These are phyloP conservation scores for Erythrophleum ivorense DNA, from an alignment of 331 rosid species.

Conservation along the genomic window DNA sequence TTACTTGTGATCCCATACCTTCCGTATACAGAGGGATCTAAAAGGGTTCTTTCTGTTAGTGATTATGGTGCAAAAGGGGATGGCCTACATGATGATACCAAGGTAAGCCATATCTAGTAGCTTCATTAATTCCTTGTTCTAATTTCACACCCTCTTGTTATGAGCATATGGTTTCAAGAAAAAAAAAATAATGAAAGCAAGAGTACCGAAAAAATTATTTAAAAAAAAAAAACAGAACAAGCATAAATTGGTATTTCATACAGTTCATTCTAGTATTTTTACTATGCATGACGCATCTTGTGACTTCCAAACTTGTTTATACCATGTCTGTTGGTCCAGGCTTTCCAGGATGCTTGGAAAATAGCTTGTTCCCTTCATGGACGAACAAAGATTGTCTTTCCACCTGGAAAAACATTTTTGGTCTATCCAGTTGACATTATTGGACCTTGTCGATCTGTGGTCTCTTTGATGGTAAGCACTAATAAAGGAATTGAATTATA, in stretches of 20 bases:
- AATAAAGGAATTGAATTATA: neutral
- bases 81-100: conserved; percentile 57
- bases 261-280: too few species aligned
- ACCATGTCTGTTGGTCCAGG: conserved; percentile 40
- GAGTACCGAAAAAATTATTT: neutral
- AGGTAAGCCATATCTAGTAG: conserved; percentile 41
- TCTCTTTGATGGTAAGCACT: conserved; percentile 56
- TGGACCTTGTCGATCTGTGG: conserved; percentile 68
- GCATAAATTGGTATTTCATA: too few species aligned
- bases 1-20: neutral
- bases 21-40: conserved; percentile 26
- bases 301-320: too few species aligned
- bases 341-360: conserved; percentile 60
- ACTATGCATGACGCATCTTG: neutral
- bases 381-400: conserved; percentile 45
- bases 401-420: conserved; percentile 49
- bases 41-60: conserved; percentile 43
- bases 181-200: neutral
- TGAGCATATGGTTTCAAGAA: too few species aligned
- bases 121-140: neutral
- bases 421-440: conserved; percentile 55
- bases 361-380: conserved; percentile 53
- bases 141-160: too few species aligned
- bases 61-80: conserved; percentile 69
- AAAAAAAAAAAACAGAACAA: neutral